Evolutionary conservation across 768 basidiomycete species (phyloP).

Genomic region (Lyophyllum decastes): DNA sequence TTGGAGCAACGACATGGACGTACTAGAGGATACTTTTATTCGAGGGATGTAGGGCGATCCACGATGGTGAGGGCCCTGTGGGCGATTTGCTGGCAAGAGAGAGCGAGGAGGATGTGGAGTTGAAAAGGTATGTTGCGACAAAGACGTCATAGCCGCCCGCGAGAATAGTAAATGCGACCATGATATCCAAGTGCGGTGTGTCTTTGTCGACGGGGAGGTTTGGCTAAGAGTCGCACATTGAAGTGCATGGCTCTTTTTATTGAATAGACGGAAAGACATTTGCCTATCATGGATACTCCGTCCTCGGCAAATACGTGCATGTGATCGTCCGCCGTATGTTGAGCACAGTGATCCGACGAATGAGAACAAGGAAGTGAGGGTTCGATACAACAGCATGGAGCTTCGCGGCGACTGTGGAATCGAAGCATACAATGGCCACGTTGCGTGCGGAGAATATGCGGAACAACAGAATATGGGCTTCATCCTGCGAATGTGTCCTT

Average conservation of each 20-base stretch:
- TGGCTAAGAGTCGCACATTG: background rate
- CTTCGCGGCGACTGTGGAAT: background rate
- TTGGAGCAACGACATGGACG: background rate
- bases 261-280: background rate
- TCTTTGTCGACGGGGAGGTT: too few species aligned
- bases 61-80: slow-evolving; percentile 55
- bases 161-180: slow-evolving; percentile 71
- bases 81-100: slow-evolving; percentile 48
- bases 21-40: slow-evolving; percentile 66
- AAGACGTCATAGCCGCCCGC: slow-evolving; percentile 68
- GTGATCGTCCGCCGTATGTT: background rate
- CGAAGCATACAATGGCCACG: background rate
- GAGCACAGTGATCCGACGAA: background rate
- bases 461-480: background rate
- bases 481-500: background rate
- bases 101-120: slow-evolving; percentile 47
- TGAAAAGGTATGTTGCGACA: slow-evolving; percentile 65
- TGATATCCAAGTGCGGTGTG: slow-evolving; percentile 19
- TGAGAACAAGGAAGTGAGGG: background rate
- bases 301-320: background rate
- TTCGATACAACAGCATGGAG: background rate
- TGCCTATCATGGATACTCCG: background rate
- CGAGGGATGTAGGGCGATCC: slow-evolving; percentile 59
- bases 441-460: background rate
- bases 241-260: background rate